Evolutionary conservation across 1,139 yeast species (phyloP).

Genomic region (Hyphopichia fennica): DNA sequence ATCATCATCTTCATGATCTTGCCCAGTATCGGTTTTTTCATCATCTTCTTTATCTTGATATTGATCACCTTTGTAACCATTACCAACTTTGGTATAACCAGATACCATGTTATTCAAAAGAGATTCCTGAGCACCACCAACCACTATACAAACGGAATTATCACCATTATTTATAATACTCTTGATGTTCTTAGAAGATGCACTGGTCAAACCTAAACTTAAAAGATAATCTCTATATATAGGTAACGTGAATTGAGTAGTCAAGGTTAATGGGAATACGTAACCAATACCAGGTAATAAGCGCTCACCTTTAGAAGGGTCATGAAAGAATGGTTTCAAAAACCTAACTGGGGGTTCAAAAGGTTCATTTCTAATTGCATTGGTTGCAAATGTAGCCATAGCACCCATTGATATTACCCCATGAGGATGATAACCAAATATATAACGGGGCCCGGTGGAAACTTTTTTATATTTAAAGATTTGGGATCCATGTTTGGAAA

Average conservation of each 20-base stretch:
- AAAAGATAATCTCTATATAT: slow-evolving; percentile 83
- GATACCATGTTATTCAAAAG: slow-evolving; percentile 51
- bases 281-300: slow-evolving; percentile 80
- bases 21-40: slow-evolving; percentile 22
- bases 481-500: background rate
- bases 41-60: slow-evolving; percentile 15
- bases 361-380: slow-evolving; percentile 57
- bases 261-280: slow-evolving; percentile 73
- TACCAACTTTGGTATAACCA: slow-evolving; percentile 33
- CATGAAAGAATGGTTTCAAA: slow-evolving; percentile 45
- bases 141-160: slow-evolving; percentile 80
- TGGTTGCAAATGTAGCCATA: slow-evolving; percentile 82
- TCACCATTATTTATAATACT: slow-evolving; percentile 63
- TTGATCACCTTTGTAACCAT: slow-evolving; percentile 55
- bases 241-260: slow-evolving; percentile 86
- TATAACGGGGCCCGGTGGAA: slow-evolving; percentile 72
- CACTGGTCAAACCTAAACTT: slow-evolving; percentile 82
- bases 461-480: slow-evolving; percentile 21
- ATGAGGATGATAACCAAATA: slow-evolving; percentile 95
- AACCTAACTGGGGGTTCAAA: slow-evolving; percentile 53
- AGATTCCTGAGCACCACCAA: slow-evolving; percentile 95
- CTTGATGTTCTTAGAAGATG: slow-evolving; percentile 71
- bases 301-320: slow-evolving; percentile 41
- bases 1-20: slow-evolving; percentile 38
- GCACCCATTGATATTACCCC: slow-evolving; percentile 95